These are phyloP conservation scores for Apiospora aurea DNA, from an alignment of 2,329 filamentous ascomycete species.

Conservation along the genomic window DNA sequence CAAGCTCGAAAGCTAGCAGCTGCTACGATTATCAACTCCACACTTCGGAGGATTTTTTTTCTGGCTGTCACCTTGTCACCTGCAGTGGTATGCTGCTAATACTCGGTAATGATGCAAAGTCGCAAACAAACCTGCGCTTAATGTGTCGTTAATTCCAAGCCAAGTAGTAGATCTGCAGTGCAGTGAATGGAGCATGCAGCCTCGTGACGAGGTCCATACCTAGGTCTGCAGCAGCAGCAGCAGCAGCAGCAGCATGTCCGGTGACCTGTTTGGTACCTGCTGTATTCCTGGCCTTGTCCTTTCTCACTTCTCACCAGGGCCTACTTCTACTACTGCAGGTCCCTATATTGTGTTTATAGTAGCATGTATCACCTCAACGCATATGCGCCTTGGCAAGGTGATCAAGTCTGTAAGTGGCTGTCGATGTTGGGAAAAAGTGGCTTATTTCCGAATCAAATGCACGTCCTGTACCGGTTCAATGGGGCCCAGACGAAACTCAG, in stretches of 20 bases:
- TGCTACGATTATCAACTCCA: constrained; percentile 4
- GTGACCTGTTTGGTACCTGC: not conserved
- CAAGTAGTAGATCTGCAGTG: constrained; percentile 7
- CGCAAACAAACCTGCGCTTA: not conserved
- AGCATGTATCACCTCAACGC: constrained; percentile 18
- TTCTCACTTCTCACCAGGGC: not conserved
- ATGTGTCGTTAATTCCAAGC: not conserved
- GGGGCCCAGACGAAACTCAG: not conserved
- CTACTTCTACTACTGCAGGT: not conserved
- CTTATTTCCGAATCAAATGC: not conserved
- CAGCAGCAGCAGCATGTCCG: not conserved
- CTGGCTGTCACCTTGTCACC: not conserved
- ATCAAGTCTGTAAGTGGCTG: not conserved
- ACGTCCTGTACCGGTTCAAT: not conserved
- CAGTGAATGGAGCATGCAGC: not conserved
- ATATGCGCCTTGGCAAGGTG: not conserved
- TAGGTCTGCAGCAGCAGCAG: not conserved
- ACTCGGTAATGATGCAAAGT: constrained; percentile 12
- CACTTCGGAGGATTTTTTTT: constrained; percentile 18
- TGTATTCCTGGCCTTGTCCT: not conserved
- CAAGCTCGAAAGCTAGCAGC: not conserved
- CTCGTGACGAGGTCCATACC: not conserved
- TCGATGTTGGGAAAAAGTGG: not conserved
- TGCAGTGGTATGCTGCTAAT: constrained; percentile 17
- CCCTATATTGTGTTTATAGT: constrained; percentile 17